Conservation (phyloP, 495 filamentous ascomycete species). For the Lasiosphaeris hirsuta region DNA sequence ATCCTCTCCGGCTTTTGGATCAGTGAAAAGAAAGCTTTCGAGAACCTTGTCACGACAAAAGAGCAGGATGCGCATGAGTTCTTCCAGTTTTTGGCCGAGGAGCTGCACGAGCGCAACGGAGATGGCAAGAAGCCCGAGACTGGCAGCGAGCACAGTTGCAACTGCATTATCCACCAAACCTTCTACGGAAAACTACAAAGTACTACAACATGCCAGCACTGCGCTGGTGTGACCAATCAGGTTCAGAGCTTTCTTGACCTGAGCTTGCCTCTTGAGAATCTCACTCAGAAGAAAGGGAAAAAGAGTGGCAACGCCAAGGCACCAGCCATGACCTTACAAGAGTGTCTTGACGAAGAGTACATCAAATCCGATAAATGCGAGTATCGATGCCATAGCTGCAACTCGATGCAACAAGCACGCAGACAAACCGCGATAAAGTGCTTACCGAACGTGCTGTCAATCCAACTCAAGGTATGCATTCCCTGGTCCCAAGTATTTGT, state of each 20-base stretch:
- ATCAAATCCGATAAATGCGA: conserved; percentile 72
- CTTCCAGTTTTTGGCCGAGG: conserved; percentile 86
- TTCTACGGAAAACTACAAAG: conserved; percentile 86
- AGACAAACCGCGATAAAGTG: conserved; percentile 77
- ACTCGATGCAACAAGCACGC: conserved; percentile 65
- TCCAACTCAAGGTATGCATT: conserved; percentile 78
- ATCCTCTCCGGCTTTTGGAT: conserved; percentile 80
- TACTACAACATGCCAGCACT: conserved; percentile 82
- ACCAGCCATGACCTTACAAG: conserved; percentile 58
- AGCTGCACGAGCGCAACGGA: conserved; percentile 69
- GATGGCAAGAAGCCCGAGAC: conserved; percentile 52
- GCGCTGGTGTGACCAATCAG: conserved; percentile 70
- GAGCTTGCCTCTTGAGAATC: conserved; percentile 70
- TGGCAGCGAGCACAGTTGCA: conserved; percentile 62
- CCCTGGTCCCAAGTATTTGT: neutral
- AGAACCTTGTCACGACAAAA: conserved; percentile 83
- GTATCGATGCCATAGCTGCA: conserved; percentile 77
- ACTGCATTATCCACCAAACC: conserved; percentile 82
- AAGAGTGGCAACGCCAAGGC: conserved; percentile 32
- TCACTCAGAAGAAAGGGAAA: conserved; percentile 49
- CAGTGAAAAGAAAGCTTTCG: conserved; percentile 53
- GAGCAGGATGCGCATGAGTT: conserved; percentile 96
- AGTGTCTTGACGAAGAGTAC: conserved; percentile 78
- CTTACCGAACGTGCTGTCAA: conserved; percentile 80
- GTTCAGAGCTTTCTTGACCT: conserved; percentile 85